Percentiles rank a stretch among this genome's conserved stretches.
Conservation (phyloP, 768 basidiomycete genomes). For the Russula abietina region DNA sequence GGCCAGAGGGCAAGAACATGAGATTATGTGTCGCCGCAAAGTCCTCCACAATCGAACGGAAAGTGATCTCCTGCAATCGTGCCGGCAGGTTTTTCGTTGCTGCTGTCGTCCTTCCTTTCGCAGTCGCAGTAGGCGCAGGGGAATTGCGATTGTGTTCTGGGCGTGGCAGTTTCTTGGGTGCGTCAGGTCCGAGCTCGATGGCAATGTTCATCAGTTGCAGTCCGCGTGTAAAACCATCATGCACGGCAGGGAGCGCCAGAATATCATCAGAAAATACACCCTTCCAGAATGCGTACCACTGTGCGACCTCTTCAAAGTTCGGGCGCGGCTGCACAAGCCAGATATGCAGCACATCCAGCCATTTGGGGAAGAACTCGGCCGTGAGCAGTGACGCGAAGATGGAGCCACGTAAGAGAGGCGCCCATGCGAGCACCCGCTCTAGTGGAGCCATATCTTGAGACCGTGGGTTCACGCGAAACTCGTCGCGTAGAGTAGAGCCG, state of each 20-base stretch:
- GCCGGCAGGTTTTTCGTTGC: conserved; percentile 38
- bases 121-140: conserved; percentile 27
- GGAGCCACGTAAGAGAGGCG: conserved; percentile 60
- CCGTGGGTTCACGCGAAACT: conserved; percentile 87
- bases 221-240: conserved; percentile 79
- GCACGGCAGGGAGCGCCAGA: conserved; percentile 57
- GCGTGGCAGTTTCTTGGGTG: conserved; percentile 57
- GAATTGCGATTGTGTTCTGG: conserved; percentile 55
- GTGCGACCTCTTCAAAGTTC: conserved; percentile 86
- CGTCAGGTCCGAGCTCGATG: conserved; percentile 76
- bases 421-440: conserved; percentile 72
- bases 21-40: conserved; percentile 79
- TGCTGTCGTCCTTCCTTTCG: conserved; percentile 31
- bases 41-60: conserved; percentile 90
- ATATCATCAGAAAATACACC: conserved; percentile 63
- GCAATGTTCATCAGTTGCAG: conserved; percentile 94
- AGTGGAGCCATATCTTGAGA: conserved; percentile 84
- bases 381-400: conserved; percentile 82
- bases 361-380: conserved; percentile 93
- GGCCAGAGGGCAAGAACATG: conserved; percentile 83
- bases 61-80: conserved; percentile 78
- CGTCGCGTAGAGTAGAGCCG: conserved; percentile 69
- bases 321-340: conserved; percentile 90
- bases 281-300: conserved; percentile 95
- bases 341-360: conserved; percentile 83